phyloP scores from a whole-genome alignment of 371 early-diverging fungal species.

The Mortierella sp. region DNA sequence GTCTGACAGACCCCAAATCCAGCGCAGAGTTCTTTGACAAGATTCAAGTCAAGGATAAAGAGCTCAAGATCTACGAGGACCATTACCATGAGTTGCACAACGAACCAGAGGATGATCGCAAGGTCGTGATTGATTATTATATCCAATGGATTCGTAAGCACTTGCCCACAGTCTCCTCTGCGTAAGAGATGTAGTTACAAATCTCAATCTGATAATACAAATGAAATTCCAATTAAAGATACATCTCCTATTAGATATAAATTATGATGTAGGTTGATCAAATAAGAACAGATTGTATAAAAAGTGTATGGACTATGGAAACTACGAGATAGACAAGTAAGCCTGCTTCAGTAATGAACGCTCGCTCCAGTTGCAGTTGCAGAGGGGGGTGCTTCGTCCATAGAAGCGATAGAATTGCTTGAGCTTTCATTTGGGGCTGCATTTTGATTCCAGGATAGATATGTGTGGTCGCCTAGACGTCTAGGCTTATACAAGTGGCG shows the following conservation, averaged over 20 bases:
- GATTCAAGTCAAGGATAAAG: slow-evolving; percentile 59
- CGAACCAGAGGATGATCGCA: slow-evolving; percentile 57
- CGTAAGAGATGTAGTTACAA: not conserved
- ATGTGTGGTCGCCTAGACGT: slow-evolving; percentile 94
- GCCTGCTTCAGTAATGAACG: slow-evolving; percentile 32
- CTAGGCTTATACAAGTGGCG: slow-evolving; percentile 91
- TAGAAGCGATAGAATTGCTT: slow-evolving; percentile 14
- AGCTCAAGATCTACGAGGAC: slow-evolving; percentile 62
- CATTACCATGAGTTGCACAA: slow-evolving; percentile 72
- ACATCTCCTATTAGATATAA: too few species aligned
- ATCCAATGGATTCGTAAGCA: slow-evolving; percentile 65
- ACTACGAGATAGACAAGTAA: not conserved
- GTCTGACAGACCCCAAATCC: slow-evolving; percentile 58
- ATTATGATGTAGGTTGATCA: too few species aligned
- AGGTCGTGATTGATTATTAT: slow-evolving; percentile 64
- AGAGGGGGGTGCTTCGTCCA: slow-evolving; percentile 34
- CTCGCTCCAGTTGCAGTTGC: slow-evolving; percentile 49
- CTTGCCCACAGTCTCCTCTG: slow-evolving; percentile 13
- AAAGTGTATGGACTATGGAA: not conserved
- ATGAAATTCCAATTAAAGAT: too few species aligned
- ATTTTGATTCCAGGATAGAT: slow-evolving; percentile 94
- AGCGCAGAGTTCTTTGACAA: slow-evolving; percentile 60
- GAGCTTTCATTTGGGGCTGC: slow-evolving; percentile 57
- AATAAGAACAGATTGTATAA: too few species aligned
- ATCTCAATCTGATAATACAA: too few species aligned